Evolutionary conservation across 345 rosid genomes (phyloP).

Genomic region (Fremontodendron californicum): DNA sequence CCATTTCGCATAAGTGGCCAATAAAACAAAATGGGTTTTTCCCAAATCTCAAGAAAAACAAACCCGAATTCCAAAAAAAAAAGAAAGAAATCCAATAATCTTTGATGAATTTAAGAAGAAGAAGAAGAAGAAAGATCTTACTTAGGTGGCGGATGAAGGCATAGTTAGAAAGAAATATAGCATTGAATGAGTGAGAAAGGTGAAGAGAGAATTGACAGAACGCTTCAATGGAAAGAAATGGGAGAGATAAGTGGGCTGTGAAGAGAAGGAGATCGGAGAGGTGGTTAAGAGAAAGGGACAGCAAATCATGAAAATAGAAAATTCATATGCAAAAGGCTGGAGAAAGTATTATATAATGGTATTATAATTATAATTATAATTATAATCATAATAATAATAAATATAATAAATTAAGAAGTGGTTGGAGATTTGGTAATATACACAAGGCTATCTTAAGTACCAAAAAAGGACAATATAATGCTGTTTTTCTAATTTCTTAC

Average conservation of each 20-base stretch:
- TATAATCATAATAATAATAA: no score
- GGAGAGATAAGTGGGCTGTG: background rate
- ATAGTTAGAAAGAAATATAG: background rate
- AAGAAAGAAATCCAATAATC: background rate
- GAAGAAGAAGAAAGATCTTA: background rate
- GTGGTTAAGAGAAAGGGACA: slow-evolving; percentile 8
- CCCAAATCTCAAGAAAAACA: slow-evolving; percentile 4
- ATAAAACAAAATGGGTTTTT: background rate
- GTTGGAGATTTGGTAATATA: no score
- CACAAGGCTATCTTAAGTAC: no score
- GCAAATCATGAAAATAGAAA: background rate
- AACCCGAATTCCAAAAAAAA: background rate
- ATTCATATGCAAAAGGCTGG: no score
- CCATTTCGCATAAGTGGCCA: background rate
- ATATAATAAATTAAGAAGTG: no score
- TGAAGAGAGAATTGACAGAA: background rate
- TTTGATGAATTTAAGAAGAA: background rate
- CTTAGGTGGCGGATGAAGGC: slow-evolving; percentile 4
- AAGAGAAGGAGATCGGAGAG: slow-evolving; percentile 10
- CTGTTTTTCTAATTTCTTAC: no score
- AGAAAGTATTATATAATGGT: no score
- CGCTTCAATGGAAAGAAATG: background rate
- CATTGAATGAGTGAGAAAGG: background rate
- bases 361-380: no score
- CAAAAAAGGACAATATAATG: no score